Evolutionary conservation across 305 asterid genomes (phyloP).

Genomic region (Fraxinus nigra): DNA sequence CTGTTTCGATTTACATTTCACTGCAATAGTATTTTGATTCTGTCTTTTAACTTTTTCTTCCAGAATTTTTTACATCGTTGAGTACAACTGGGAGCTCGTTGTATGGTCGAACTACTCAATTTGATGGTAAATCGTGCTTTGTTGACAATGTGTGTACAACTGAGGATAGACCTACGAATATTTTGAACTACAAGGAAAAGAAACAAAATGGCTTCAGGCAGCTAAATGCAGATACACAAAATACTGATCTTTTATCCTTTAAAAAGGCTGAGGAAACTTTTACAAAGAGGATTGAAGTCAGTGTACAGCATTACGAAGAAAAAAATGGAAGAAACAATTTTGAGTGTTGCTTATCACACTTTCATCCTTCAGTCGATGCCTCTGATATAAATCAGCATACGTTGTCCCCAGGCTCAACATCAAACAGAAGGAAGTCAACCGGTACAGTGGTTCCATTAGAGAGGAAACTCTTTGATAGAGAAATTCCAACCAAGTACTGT

Average conservation of each 20-base stretch:
- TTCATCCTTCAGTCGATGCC: slow-evolving; percentile 12
- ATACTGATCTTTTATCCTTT: neutral
- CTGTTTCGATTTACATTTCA: neutral
- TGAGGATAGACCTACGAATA: slow-evolving; percentile 13
- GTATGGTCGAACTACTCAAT: slow-evolving; percentile 21
- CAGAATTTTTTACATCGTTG: slow-evolving; percentile 44
- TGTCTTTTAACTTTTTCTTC: slow-evolving; percentile 5
- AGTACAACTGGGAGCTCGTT: slow-evolving; percentile 22
- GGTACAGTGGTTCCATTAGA: slow-evolving; percentile 27
- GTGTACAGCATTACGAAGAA: neutral
- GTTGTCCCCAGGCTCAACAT: slow-evolving; percentile 20
- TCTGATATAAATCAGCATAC: slow-evolving; percentile 19
- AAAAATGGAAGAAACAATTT: slow-evolving; percentile 13
- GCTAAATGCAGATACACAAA: slow-evolving; percentile 3
- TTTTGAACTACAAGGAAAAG: slow-evolving; percentile 1
- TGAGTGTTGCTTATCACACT: slow-evolving; percentile 12
- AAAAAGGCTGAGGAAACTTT: slow-evolving; percentile 19
- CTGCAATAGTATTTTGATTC: neutral
- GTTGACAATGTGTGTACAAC: slow-evolving; percentile 4
- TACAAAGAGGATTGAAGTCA: slow-evolving; percentile 17
- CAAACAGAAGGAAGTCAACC: slow-evolving; percentile 30
- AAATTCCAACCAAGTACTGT: slow-evolving; percentile 35
- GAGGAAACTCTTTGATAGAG: slow-evolving; percentile 26
- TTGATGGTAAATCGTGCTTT: slow-evolving; percentile 20
- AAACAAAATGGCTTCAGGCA: neutral